Conservation (phyloP, 768 basidiomycete genomes). For the Rhodosporidiobolus sp. region DNA sequence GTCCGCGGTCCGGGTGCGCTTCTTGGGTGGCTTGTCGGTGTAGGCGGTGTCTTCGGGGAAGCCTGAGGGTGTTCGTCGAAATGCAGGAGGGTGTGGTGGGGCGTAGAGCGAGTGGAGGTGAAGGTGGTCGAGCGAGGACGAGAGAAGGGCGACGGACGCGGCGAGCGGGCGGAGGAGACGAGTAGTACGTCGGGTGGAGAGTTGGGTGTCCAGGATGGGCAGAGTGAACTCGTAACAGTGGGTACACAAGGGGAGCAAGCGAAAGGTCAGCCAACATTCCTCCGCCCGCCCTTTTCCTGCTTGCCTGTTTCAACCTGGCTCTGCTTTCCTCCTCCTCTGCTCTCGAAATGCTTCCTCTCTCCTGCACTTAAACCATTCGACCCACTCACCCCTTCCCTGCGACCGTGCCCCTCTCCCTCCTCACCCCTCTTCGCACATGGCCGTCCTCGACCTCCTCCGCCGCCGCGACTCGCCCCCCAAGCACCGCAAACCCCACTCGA, state of each 20-base stretch:
- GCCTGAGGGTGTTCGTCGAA: neutral
- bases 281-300: too few relatives aligned
- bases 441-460: too few relatives aligned
- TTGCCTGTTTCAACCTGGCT: neutral
- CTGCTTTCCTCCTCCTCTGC: too few relatives aligned
- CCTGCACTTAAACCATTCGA: too few relatives aligned
- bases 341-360: too few relatives aligned
- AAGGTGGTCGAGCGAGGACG: neutral
- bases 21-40: neutral
- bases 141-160: neutral
- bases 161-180: constrained; percentile 10
- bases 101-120: neutral
- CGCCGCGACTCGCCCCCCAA: too few relatives aligned
- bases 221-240: neutral
- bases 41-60: neutral
- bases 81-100: neutral
- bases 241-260: neutral
- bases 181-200: neutral
- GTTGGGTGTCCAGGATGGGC: neutral
- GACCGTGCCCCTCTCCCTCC: too few relatives aligned
- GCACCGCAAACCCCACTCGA: too few relatives aligned
- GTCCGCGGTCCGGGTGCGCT: neutral
- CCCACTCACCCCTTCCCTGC: too few relatives aligned
- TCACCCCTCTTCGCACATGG: too few relatives aligned
- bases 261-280: too few relatives aligned